These are phyloP conservation scores for Cryptococcus sp. DNA, from an alignment of 1,284 basidiomycete genomes.

Conservation along the genomic window DNA sequence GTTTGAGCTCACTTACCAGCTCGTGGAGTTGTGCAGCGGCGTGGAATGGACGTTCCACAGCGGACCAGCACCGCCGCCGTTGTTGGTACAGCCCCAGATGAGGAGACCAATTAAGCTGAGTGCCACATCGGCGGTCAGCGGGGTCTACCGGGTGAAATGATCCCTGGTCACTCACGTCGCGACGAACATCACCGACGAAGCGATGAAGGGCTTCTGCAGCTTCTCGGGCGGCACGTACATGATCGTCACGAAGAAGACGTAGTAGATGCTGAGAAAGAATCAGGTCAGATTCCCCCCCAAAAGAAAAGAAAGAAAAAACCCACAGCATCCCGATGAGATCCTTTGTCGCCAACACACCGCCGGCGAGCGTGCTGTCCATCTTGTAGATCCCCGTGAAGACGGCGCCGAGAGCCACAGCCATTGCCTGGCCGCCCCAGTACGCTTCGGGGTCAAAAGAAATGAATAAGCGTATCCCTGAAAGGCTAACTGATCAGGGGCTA, in stretches of 20 bases:
- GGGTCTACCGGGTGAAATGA: too few relatives aligned
- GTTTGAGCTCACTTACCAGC: too few relatives aligned
- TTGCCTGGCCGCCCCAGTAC: constrained; percentile 37
- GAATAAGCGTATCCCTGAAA: too few relatives aligned
- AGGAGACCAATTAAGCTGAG: constrained; percentile 33
- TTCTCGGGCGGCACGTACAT: constrained; percentile 36
- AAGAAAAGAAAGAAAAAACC: background rate
- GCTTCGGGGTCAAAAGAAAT: background rate
- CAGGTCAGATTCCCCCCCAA: background rate
- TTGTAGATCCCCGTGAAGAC: background rate
- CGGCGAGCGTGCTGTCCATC: constrained; percentile 7
- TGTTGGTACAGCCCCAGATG: constrained; percentile 31
- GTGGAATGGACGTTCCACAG: constrained; percentile 25
- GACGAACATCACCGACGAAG: constrained; percentile 15
- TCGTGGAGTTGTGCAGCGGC: too few relatives aligned
- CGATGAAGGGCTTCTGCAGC: constrained; percentile 36
- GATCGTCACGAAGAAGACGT: constrained; percentile 34
- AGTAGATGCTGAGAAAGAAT: constrained; percentile 26
- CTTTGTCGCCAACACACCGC: background rate
- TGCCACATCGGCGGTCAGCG: constrained; percentile 19
- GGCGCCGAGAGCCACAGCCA: constrained; percentile 19
- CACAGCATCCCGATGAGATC: constrained; percentile 2
- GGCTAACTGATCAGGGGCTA: too few relatives aligned
- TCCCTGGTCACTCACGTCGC: too few relatives aligned
- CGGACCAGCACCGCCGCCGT: constrained; percentile 32